Evolutionary conservation across 768 basidiomycete species (phyloP).

Genomic region (Leccinum uliginosum): DNA sequence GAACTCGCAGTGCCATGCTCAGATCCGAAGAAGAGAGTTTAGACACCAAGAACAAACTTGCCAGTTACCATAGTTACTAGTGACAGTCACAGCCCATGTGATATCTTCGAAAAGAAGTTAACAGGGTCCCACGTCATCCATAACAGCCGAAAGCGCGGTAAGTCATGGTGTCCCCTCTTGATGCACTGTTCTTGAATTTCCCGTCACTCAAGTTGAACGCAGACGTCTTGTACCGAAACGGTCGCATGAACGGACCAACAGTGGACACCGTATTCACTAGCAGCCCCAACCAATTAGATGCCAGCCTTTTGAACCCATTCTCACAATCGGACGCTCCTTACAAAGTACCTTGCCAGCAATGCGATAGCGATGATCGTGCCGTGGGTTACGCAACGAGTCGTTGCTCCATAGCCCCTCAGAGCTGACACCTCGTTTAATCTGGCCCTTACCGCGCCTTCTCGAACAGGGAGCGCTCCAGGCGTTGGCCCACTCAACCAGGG

Average conservation of each 20-base stretch:
- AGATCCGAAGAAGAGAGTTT: too few species aligned
- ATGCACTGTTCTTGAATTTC: conserved; percentile 4
- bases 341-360: conserved; percentile 35
- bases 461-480: conserved; percentile 10
- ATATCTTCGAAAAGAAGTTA: conserved; percentile 76
- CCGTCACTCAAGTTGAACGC: conserved; percentile 46
- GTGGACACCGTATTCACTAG: conserved; percentile 27
- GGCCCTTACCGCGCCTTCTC: conserved; percentile 8
- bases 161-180: conserved; percentile 6
- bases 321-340: conserved; percentile 29
- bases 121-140: conserved; percentile 67
- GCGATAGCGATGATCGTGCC: conserved; percentile 48
- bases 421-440: conserved; percentile 14
- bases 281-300: conserved; percentile 36
- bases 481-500: conserved; percentile 18
- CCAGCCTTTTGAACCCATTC: conserved; percentile 35
- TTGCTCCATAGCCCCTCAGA: conserved; percentile 48
- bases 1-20: too few species aligned
- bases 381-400: conserved; percentile 42
- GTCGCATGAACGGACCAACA: conserved; percentile 27
- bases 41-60: too few species aligned
- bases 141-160: conserved; percentile 64
- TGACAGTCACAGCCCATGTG: conserved; percentile 76
- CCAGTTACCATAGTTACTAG: conserved; percentile 27
- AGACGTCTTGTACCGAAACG: conserved; percentile 27